Percentiles rank a stretch among this genome's conserved stretches.
phyloP scores from a whole-genome alignment of 192 early-diverging fungal genomes.

The Coemansia sp. region DNA sequence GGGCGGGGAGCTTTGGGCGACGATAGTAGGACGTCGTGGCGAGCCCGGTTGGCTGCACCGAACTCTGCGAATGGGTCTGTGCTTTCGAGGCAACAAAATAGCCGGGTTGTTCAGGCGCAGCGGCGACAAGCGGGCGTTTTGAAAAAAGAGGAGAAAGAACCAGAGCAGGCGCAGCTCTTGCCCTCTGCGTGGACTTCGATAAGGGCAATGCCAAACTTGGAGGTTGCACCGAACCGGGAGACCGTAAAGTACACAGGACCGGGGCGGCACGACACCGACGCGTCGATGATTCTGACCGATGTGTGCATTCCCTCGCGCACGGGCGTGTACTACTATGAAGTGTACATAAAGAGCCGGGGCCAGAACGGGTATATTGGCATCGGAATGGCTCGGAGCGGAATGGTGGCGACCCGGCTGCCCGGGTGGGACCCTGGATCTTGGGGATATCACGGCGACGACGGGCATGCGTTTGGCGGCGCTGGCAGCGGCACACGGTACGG shows the following conservation, averaged over 20 bases:
- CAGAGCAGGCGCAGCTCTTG: conserved; percentile 9
- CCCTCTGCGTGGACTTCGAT: conserved; percentile 35
- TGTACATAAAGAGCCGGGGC: conserved; percentile 81
- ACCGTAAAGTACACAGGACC: conserved; percentile 54
- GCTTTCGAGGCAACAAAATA: background rate
- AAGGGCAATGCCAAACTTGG: conserved; percentile 22
- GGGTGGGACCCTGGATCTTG: conserved; percentile 90
- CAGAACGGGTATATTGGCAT: conserved; percentile 89
- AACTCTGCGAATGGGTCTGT: background rate
- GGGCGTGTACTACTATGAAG: conserved; percentile 93
- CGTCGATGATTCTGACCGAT: conserved; percentile 79
- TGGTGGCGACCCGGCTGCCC: conserved; percentile 69
- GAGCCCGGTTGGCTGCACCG: background rate
- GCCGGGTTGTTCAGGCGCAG: background rate
- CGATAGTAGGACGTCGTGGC: background rate
- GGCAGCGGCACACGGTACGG: conserved; percentile 81
- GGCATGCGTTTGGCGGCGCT: conserved; percentile 73
- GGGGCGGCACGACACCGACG: conserved; percentile 73
- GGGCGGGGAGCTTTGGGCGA: background rate
- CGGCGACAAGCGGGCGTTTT: background rate
- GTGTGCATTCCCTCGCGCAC: conserved; percentile 77
- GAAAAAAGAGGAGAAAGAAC: background rate
- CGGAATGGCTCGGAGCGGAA: conserved; percentile 68
- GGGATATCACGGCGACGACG: conserved; percentile 98
- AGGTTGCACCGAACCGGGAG: conserved; percentile 27